Conservation (phyloP, 2,329 filamentous ascomycete species). For the Penicillium sp. region DNA sequence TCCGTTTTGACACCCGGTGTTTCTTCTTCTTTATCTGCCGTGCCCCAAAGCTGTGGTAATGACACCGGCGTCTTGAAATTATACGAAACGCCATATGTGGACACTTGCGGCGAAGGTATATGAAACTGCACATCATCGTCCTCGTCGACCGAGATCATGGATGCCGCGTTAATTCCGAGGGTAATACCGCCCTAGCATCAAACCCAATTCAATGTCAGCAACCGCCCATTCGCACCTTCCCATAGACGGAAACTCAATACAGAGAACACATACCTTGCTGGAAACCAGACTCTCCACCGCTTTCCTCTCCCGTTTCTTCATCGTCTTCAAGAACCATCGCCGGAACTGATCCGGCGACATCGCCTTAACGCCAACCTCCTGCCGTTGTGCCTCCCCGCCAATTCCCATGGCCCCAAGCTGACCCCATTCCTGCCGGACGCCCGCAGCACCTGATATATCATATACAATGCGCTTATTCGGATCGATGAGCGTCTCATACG, state of each 20-base stretch:
- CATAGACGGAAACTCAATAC: background rate
- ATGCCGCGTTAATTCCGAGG: constrained; percentile 37
- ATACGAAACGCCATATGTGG: constrained; percentile 34
- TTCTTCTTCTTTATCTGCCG: constrained; percentile 21
- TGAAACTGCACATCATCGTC: constrained; percentile 32
- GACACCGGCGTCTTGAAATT: constrained; percentile 38
- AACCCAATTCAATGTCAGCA: constrained; percentile 9
- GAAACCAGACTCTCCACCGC: constrained; percentile 39
- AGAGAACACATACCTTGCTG: constrained; percentile 34
- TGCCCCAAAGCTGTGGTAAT: constrained; percentile 23
- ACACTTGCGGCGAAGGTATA: constrained; percentile 28
- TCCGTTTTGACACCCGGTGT: constrained; percentile 19
- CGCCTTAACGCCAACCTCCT: constrained; percentile 39
- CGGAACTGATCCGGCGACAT: constrained; percentile 44
- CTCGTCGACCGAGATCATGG: constrained; percentile 34
- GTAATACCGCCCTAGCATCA: constrained; percentile 32
- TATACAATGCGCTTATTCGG: constrained; percentile 45
- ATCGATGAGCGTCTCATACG: constrained; percentile 46
- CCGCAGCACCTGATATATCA: constrained; percentile 44
- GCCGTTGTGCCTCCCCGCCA: constrained; percentile 30
- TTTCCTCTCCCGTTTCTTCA: constrained; percentile 43
- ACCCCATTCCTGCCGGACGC: constrained; percentile 42
- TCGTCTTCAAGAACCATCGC: constrained; percentile 41
- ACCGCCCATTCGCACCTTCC: background rate
- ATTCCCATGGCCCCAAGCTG: constrained; percentile 33